These are phyloP conservation scores for Candida dajiaensis DNA, from an alignment of 805 yeast species.

Conservation along the genomic window DNA sequence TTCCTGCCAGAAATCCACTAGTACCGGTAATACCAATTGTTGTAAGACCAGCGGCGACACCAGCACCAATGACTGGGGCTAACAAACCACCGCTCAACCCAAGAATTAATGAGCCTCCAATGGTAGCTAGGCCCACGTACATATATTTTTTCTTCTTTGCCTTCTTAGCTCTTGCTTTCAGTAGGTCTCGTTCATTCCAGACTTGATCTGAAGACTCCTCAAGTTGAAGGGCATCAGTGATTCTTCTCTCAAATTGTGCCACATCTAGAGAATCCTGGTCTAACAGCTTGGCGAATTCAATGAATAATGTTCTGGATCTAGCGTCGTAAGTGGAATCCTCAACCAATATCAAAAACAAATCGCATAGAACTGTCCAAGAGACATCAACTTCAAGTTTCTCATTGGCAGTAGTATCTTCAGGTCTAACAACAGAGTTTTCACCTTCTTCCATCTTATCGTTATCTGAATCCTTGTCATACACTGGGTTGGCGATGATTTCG, in stretches of 20 bases:
- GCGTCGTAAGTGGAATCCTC: slow-evolving; percentile 87
- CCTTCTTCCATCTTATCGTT: slow-evolving; percentile 1
- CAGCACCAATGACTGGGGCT: slow-evolving; percentile 98
- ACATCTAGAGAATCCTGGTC: slow-evolving; percentile 62
- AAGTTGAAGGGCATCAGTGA: slow-evolving; percentile 85
- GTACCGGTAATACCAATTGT: slow-evolving; percentile 96
- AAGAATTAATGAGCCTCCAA: slow-evolving; percentile 91
- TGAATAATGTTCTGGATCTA: slow-evolving; percentile 75
- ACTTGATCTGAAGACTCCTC: slow-evolving; percentile 76
- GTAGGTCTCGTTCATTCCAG: slow-evolving; percentile 65
- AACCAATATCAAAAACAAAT: slow-evolving; percentile 70
- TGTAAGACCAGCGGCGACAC: slow-evolving; percentile 93
- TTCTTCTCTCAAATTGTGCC: slow-evolving; percentile 81
- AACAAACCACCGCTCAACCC: slow-evolving; percentile 93
- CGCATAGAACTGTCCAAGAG: slow-evolving; percentile 93
- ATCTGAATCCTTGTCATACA: slow-evolving; percentile 22
- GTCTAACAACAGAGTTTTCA: slow-evolving; percentile 18
- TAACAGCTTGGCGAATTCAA: slow-evolving; percentile 58
- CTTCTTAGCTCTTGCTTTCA: slow-evolving; percentile 65
- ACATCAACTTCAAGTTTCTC: slow-evolving; percentile 58
- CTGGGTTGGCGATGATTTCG: slow-evolving; percentile 47
- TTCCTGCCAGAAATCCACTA: slow-evolving; percentile 86
- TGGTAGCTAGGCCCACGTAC: slow-evolving; percentile 90
- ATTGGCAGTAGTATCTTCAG: slow-evolving; percentile 29
- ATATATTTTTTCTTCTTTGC: slow-evolving; percentile 64